These are phyloP conservation scores for Guadua angustifolia DNA, from an alignment of 176 grass and related monocot genomes.

Conservation along the genomic window DNA sequence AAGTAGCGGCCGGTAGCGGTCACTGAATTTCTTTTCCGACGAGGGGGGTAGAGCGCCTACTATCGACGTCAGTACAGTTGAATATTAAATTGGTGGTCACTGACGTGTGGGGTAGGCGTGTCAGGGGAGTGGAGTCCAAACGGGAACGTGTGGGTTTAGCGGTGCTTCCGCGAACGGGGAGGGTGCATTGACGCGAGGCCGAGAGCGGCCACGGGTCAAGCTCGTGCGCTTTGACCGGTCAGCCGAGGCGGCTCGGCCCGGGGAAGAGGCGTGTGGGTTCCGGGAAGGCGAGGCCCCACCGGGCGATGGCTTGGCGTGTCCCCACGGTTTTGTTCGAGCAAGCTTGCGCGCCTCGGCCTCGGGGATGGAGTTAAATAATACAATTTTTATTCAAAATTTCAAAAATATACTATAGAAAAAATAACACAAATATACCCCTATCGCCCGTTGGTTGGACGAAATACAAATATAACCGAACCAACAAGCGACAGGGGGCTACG, in stretches of 20 bases:
- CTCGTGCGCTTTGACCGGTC: conserved; percentile 63
- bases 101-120: not conserved
- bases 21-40: not conserved
- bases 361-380: no score
- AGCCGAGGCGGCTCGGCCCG: conserved; percentile 42
- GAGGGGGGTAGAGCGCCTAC: not conserved
- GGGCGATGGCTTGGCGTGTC: not conserved
- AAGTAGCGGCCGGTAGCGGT: conserved; percentile 34
- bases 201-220: conserved; percentile 31
- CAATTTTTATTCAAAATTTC: no score
- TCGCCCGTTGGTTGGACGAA: no score
- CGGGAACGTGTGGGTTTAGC: not conserved
- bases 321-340: no score
- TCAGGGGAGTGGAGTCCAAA: not conserved
- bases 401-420: no score
- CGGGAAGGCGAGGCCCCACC: conserved; percentile 19
- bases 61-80: not conserved
- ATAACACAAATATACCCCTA: no score
- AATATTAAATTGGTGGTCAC: not conserved
- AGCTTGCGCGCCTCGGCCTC: no score
- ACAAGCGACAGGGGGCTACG: no score
- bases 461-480: no score
- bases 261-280: conserved; percentile 17
- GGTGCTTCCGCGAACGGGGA: conserved; percentile 42
- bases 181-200: not conserved